Conservation (phyloP, 441 rosid genomes). For the Brassica hybrid region DNA sequence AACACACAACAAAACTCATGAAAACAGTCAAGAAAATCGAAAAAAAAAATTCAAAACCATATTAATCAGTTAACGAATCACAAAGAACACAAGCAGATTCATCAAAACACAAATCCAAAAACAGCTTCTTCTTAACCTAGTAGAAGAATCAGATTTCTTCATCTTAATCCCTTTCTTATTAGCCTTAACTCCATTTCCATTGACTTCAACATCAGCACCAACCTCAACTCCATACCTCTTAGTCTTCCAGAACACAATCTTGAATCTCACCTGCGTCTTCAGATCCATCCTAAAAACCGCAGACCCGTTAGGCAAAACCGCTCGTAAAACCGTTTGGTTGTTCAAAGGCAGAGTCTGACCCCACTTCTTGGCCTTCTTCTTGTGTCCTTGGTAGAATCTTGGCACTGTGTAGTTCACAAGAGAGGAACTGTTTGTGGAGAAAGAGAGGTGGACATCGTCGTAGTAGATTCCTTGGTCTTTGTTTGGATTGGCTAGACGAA, state of each 20-base stretch:
- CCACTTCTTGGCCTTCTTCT: conserved; percentile 1
- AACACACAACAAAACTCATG: neutral
- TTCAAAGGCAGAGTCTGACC: neutral
- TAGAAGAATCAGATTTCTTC: conserved; percentile 4
- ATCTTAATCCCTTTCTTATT: neutral
- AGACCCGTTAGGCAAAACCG: neutral
- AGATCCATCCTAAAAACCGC: conserved; percentile 6
- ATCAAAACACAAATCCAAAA: neutral
- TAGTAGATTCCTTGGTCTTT: conserved; percentile 4
- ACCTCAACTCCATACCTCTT: conserved; percentile 5
- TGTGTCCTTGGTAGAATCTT: conserved; percentile 2
- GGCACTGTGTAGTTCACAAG: neutral
- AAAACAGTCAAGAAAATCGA: neutral
- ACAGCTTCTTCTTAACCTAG: neutral
- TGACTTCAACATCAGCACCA: conserved; percentile 6
- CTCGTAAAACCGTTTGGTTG: neutral
- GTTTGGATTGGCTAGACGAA: neutral
- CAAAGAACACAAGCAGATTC: neutral
- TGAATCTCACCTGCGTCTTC: neutral
- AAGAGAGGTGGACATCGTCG: neutral
- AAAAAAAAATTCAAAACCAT: neutral
- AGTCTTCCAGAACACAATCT: conserved; percentile 1
- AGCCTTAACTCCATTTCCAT: neutral
- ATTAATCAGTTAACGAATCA: neutral
- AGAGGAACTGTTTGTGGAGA: neutral